These are phyloP conservation scores for Tranzscheliella williamsii DNA, from an alignment of 1,284 basidiomycete genomes.

Conservation along the genomic window DNA sequence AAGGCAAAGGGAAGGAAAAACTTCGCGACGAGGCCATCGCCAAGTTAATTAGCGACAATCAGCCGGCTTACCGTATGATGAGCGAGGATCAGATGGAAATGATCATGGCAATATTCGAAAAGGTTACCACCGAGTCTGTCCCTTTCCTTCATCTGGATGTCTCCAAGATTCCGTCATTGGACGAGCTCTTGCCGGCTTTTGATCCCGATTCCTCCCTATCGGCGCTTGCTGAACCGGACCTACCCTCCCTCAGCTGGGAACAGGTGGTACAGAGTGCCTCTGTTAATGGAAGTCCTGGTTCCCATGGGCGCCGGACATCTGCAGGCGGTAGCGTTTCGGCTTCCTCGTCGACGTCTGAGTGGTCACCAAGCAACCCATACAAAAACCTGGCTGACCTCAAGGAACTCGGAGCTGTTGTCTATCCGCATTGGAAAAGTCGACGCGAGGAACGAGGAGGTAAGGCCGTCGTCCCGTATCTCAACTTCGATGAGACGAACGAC, in stretches of 20 bases:
- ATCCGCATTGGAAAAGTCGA: slow-evolving; percentile 57
- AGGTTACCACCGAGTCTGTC: slow-evolving; percentile 81
- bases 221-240: slow-evolving; percentile 46
- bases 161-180: slow-evolving; percentile 46
- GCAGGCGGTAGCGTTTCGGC: neutral
- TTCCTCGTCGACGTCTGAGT: slow-evolving; percentile 9
- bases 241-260: slow-evolving; percentile 46
- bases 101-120: slow-evolving; percentile 92
- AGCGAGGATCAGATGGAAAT: slow-evolving; percentile 91
- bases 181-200: slow-evolving; percentile 50
- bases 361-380: slow-evolving; percentile 54
- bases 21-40: slow-evolving; percentile 65
- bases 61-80: slow-evolving; percentile 64
- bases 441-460: slow-evolving; percentile 54
- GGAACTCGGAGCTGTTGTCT: slow-evolving; percentile 41
- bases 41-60: slow-evolving; percentile 61
- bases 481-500: slow-evolving; percentile 83
- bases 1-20: slow-evolving; percentile 62
- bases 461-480: slow-evolving; percentile 48
- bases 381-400: slow-evolving; percentile 54
- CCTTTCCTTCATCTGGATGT: slow-evolving; percentile 80
- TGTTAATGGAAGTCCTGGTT: slow-evolving; percentile 4
- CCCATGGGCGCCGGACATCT: slow-evolving; percentile 1
- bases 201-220: slow-evolving; percentile 42
- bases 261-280: slow-evolving; percentile 10